A percentile compares a stretch with the other conserved stretches of the same genome.
Evolutionary conservation across 768 basidiomycete species (phyloP).

Genomic region (Tephrocybe rancida): DNA sequence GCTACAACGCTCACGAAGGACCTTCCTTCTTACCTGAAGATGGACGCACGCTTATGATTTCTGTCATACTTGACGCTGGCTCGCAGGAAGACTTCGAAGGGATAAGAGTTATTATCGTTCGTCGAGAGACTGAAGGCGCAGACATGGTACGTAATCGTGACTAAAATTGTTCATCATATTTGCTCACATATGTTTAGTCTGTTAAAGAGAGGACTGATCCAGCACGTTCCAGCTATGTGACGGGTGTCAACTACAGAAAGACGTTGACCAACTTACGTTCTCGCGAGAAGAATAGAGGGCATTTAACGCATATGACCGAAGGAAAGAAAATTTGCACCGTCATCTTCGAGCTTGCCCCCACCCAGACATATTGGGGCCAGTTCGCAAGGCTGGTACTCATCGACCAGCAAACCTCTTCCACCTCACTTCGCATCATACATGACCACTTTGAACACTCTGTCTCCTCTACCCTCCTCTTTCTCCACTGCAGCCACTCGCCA

Average conservation of each 20-base stretch:
- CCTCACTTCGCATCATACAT: neutral
- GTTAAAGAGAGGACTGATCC: neutral
- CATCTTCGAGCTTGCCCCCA: slow-evolving; percentile 1
- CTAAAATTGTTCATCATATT: neutral
- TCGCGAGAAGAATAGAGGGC: neutral
- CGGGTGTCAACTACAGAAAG: neutral
- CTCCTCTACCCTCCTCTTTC: slow-evolving; percentile 3
- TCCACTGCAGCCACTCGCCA: slow-evolving; percentile 9
- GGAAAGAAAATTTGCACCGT: slow-evolving; percentile 6
- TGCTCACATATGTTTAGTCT: neutral
- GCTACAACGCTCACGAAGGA: slow-evolving; percentile 4
- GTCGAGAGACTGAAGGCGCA: neutral
- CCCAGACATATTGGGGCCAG: slow-evolving; percentile 7
- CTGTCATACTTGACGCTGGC: slow-evolving; percentile 12
- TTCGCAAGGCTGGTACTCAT: neutral
- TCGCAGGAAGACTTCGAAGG: slow-evolving; percentile 5
- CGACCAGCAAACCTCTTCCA: neutral
- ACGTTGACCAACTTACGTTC: neutral
- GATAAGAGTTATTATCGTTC: slow-evolving; percentile 11
- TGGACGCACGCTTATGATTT: slow-evolving; percentile 10
- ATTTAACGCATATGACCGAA: neutral
- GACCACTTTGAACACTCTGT: neutral
- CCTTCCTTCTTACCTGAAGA: slow-evolving; percentile 10
- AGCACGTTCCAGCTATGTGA: neutral
- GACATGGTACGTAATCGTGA: slow-evolving; percentile 5